These are phyloP conservation scores for Thinopyrum elongatum DNA, from an alignment of 176 grass and related monocot species.

Conservation along the genomic window DNA sequence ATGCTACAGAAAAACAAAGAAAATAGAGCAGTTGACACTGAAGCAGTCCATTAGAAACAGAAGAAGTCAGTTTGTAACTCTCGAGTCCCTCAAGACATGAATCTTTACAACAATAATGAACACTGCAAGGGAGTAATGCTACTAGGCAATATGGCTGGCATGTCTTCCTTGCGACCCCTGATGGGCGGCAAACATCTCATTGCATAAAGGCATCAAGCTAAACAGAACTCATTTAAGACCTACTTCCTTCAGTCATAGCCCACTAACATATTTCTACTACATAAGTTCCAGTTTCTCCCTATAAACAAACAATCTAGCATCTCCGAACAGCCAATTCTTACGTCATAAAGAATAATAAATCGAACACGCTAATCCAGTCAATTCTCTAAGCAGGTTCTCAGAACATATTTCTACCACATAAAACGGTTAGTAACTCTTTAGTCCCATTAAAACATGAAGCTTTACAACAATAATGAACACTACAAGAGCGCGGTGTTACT, in stretches of 20 bases:
- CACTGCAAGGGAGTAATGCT: not conserved
- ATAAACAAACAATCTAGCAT: not conserved
- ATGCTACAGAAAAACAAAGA: not conserved
- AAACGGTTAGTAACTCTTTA: not conserved
- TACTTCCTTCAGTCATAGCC: not conserved
- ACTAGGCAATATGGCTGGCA: not conserved
- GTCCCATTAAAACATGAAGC: no score
- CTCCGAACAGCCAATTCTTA: not conserved
- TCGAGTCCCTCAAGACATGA: not conserved
- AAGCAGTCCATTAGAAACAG: not conserved
- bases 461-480: no score
- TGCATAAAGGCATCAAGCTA: not conserved
- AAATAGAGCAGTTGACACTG: not conserved
- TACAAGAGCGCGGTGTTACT: no score
- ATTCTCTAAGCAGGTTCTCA: not conserved
- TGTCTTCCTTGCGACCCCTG: not conserved
- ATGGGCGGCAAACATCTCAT: not conserved
- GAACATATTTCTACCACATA: not conserved
- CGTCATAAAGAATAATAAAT: not conserved
- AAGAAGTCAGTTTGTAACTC: not conserved
- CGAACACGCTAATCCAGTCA: not conserved
- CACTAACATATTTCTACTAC: not conserved
- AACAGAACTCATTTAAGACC: not conserved
- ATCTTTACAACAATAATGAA: not conserved
- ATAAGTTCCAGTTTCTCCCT: not conserved